phyloP scores from a whole-genome alignment of 2,329 filamentous ascomycete species.

The Colletotrichum liriopes region DNA sequence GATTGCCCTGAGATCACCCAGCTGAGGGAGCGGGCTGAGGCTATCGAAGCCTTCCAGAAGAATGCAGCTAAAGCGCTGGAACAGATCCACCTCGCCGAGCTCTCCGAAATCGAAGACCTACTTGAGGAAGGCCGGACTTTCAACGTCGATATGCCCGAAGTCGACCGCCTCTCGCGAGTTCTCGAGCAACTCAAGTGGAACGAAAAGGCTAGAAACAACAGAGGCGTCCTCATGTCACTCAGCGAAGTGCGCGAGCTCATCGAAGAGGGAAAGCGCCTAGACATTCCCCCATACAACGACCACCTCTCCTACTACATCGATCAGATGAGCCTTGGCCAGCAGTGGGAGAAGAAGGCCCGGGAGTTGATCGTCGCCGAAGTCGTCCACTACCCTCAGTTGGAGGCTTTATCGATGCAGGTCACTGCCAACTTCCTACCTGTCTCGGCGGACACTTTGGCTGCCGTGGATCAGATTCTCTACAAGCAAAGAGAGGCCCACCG shows the following conservation, averaged over 20 bases:
- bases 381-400: conserved; percentile 94
- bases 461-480: conserved; percentile 92
- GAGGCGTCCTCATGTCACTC: conserved; percentile 78
- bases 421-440: conserved; percentile 81
- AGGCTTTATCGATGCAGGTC: conserved; percentile 90
- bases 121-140: conserved; percentile 92
- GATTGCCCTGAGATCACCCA: conserved; percentile 92
- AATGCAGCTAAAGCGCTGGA: conserved; percentile 81
- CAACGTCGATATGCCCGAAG: conserved; percentile 91
- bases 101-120: conserved; percentile 87
- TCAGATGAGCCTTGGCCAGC: conserved; percentile 81
- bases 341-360: conserved; percentile 94
- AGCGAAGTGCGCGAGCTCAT: conserved; percentile 86
- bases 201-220: conserved; percentile 78
- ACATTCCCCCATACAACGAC: conserved; percentile 85
- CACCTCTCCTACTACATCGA: conserved; percentile 83
- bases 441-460: conserved; percentile 82
- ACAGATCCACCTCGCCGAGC: conserved; percentile 74
- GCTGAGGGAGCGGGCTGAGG: conserved; percentile 86
- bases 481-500: conserved; percentile 96
- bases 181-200: conserved; percentile 93
- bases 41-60: conserved; percentile 87
- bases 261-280: conserved; percentile 81
- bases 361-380: conserved; percentile 93
- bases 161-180: conserved; percentile 84